Percentiles rank a stretch among this genome's conserved stretches.
phyloP scores from a whole-genome alignment of 2,329 filamentous ascomycete genomes.

The Colletotrichum lentis region DNA sequence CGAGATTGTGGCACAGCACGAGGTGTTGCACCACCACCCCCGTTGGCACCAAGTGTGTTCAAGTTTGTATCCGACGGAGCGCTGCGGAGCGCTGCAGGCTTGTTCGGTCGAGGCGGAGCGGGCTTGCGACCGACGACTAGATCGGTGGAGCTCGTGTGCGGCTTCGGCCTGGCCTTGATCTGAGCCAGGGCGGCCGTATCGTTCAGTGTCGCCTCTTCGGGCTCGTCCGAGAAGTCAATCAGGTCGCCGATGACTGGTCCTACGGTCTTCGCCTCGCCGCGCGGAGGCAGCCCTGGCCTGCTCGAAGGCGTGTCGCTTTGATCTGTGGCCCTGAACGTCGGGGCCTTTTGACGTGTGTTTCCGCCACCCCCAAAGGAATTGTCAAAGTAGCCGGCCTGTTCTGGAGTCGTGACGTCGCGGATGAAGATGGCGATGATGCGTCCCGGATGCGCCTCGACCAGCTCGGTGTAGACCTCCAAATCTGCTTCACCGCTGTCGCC shows the following conservation, averaged over 20 bases:
- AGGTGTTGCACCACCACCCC: slow-evolving; percentile 18
- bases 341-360: slow-evolving; percentile 41
- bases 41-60: slow-evolving; percentile 17
- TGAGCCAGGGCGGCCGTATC: slow-evolving; percentile 47
- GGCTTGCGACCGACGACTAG: slow-evolving; percentile 43
- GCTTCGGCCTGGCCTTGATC: slow-evolving; percentile 40
- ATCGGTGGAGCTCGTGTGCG: slow-evolving; percentile 44
- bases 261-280: slow-evolving; percentile 42
- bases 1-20: slow-evolving; percentile 50
- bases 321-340: slow-evolving; percentile 38
- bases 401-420: slow-evolving; percentile 87
- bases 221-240: slow-evolving; percentile 68
- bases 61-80: slow-evolving; percentile 46
- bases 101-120: slow-evolving; percentile 59
- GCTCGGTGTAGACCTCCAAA: slow-evolving; percentile 94
- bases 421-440: slow-evolving; percentile 90
- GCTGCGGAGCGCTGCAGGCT: slow-evolving; percentile 64
- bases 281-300: slow-evolving; percentile 48
- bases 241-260: slow-evolving; percentile 63
- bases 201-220: slow-evolving; percentile 50
- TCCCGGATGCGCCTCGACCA: slow-evolving; percentile 84
- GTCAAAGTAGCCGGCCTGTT: slow-evolving; percentile 80
- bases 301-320: slow-evolving; percentile 38
- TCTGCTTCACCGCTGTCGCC: slow-evolving; percentile 98
- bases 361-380: slow-evolving; percentile 51